Evolutionary conservation across 352 stramenopile genomes (phyloP).

Genomic region (Pythium aquatile): DNA sequence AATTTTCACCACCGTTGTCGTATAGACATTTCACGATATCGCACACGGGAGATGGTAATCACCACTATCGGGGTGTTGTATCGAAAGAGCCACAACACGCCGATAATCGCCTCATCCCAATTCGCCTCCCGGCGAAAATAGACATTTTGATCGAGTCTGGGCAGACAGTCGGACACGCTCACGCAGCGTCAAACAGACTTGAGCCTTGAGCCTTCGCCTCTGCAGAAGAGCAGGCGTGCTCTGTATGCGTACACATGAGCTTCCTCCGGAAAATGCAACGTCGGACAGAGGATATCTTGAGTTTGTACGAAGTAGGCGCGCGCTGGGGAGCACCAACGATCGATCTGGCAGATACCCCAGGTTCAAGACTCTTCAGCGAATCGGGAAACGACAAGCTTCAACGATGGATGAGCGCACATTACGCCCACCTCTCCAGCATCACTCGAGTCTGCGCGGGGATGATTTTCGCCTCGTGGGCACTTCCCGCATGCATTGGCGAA

Average conservation of each 20-base stretch:
- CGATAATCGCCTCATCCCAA: no score
- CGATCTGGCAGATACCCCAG: conserved; percentile 14
- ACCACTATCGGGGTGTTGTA: no score
- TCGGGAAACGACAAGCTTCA: conserved; percentile 1
- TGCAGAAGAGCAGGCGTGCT: not conserved
- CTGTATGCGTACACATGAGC: not conserved
- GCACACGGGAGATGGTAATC: no score
- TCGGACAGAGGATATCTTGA: conserved; percentile 7
- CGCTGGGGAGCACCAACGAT: conserved; percentile 4
- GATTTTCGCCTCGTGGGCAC: conserved; percentile 19
- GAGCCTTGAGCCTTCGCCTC: no score
- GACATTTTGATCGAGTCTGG: not conserved
- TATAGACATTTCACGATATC: no score
- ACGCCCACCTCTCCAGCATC: conserved; percentile 5
- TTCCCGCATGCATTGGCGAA: conserved; percentile 5
- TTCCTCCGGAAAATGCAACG: not conserved
- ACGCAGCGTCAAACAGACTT: no score
- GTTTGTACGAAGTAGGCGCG: conserved; percentile 20
- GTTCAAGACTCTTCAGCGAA: not conserved
- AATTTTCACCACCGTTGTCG: no score
- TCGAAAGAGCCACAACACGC: no score
- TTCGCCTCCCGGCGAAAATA: not conserved
- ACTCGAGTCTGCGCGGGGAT: conserved; percentile 16
- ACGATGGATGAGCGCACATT: conserved; percentile 17
- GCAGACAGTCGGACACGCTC: no score